phyloP scores from a whole-genome alignment of 2,329 filamentous ascomycete genomes.

The Talaromyces rugulosus region DNA sequence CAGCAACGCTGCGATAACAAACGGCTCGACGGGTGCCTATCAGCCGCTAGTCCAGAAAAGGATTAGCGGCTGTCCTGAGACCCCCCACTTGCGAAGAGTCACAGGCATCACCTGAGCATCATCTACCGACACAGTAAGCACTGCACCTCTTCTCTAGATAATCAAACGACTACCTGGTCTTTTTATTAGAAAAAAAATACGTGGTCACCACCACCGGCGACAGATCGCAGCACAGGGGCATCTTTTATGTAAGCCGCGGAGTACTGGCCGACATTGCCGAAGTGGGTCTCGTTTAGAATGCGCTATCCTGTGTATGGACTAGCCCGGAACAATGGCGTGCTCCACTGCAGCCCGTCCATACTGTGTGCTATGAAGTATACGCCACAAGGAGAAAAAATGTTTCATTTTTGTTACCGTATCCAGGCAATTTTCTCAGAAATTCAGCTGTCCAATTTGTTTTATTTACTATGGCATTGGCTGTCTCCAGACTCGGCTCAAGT shows the following conservation, averaged over 20 bases:
- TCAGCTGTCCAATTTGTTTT: neutral
- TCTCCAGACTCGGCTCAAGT: neutral
- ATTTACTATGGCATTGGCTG: neutral
- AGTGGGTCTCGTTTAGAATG: neutral
- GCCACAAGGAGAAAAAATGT: neutral
- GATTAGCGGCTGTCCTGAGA: neutral
- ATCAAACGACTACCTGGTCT: neutral
- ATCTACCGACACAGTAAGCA: neutral
- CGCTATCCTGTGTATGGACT: neutral
- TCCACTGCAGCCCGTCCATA: neutral
- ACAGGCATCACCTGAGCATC: conserved; percentile 2
- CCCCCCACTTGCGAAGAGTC: neutral
- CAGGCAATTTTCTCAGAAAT: neutral
- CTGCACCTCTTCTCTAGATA: neutral
- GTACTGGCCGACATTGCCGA: neutral
- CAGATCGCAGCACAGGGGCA: neutral
- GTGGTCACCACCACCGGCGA: neutral
- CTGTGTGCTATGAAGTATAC: neutral
- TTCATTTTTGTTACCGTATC: neutral
- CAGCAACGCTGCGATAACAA: conserved; percentile 4
- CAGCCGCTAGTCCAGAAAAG: neutral
- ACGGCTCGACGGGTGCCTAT: conserved; percentile 6
- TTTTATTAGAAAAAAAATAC: neutral
- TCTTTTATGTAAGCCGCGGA: neutral
- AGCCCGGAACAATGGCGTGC: neutral